phyloP scores from a whole-genome alignment of 2,329 filamentous ascomycete species.

The Tolypocladium ophioglossoides region DNA sequence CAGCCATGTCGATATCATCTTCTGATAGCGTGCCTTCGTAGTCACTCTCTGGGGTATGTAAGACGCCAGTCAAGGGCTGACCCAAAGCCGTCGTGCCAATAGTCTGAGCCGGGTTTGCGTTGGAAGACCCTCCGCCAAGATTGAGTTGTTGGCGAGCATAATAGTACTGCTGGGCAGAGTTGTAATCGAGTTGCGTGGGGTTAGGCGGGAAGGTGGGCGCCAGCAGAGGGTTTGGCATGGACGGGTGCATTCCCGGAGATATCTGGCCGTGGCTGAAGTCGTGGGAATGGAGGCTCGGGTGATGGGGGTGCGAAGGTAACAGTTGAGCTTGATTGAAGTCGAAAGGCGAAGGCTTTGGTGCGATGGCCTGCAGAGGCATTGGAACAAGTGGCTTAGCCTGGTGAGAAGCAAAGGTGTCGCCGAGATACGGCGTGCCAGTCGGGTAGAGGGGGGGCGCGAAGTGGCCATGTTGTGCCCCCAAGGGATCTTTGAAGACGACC shows the following conservation, averaged over 20 bases:
- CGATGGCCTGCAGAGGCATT: conserved; percentile 31
- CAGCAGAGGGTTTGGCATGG: conserved; percentile 11
- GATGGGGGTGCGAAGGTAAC: conserved; percentile 1
- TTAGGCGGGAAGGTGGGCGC: conserved; percentile 2
- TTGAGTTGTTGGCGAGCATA: background rate
- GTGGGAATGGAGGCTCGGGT: background rate
- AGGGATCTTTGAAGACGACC: conserved; percentile 67
- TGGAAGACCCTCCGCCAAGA: background rate
- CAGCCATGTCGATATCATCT: conserved; percentile 52
- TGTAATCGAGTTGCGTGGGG: conserved; percentile 1
- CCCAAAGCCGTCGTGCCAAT: background rate
- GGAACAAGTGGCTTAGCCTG: conserved; percentile 28
- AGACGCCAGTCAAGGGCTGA: background rate
- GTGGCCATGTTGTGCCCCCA: conserved; percentile 29
- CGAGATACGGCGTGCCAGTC: conserved; percentile 22
- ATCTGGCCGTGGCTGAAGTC: conserved; percentile 2
- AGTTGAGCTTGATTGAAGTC: conserved; percentile 6
- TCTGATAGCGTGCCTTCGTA: conserved; percentile 19
- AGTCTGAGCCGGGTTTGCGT: background rate
- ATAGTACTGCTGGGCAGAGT: background rate
- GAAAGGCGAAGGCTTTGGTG: conserved; percentile 37
- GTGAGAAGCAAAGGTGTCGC: conserved; percentile 13
- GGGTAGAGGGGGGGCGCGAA: conserved; percentile 32
- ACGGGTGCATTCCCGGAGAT: conserved; percentile 1
- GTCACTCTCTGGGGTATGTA: background rate